Conservation (phyloP, 2,329 filamentous ascomycete genomes). For the Mollisiaceae sp. region DNA sequence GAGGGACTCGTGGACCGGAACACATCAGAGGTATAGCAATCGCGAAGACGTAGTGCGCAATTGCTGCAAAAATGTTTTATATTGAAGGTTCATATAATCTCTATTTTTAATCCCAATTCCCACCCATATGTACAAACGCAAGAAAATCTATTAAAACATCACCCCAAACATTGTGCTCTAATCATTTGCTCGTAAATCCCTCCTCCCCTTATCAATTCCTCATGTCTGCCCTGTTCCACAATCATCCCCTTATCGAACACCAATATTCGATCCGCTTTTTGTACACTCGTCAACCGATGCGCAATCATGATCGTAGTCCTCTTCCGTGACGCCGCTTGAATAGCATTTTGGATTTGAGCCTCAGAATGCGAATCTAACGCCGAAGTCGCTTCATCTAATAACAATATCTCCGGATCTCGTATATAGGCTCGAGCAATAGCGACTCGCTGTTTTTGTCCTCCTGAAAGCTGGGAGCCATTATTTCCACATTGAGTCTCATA, state of each 20-base stretch:
- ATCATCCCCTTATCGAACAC: slow-evolving; percentile 59
- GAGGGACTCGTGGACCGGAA: too few relatives aligned
- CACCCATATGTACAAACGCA: slow-evolving; percentile 7
- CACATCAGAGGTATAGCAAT: too few relatives aligned
- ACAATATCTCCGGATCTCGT: slow-evolving; percentile 71
- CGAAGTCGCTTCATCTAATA: slow-evolving; percentile 83
- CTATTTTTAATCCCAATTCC: slow-evolving; percentile 1
- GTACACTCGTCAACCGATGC: slow-evolving; percentile 61
- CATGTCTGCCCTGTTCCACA: slow-evolving; percentile 58
- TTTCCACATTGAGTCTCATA: slow-evolving; percentile 73
- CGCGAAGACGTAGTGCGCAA: not conserved
- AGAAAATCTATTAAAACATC: not conserved
- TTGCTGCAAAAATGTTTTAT: not conserved
- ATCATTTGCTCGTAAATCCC: slow-evolving; percentile 49
- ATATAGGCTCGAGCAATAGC: slow-evolving; percentile 79
- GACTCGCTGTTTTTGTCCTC: slow-evolving; percentile 79
- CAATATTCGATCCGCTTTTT: slow-evolving; percentile 61
- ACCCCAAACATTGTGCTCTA: slow-evolving; percentile 23
- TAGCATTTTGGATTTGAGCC: slow-evolving; percentile 66
- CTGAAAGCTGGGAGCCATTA: slow-evolving; percentile 76
- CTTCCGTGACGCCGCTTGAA: slow-evolving; percentile 59
- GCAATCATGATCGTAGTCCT: slow-evolving; percentile 64
- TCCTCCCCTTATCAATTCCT: slow-evolving; percentile 57
- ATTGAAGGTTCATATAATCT: not conserved
- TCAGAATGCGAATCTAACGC: slow-evolving; percentile 66